phyloP scores from a whole-genome alignment of 1,139 yeast species.

The Yamadazyma jaroonii region DNA sequence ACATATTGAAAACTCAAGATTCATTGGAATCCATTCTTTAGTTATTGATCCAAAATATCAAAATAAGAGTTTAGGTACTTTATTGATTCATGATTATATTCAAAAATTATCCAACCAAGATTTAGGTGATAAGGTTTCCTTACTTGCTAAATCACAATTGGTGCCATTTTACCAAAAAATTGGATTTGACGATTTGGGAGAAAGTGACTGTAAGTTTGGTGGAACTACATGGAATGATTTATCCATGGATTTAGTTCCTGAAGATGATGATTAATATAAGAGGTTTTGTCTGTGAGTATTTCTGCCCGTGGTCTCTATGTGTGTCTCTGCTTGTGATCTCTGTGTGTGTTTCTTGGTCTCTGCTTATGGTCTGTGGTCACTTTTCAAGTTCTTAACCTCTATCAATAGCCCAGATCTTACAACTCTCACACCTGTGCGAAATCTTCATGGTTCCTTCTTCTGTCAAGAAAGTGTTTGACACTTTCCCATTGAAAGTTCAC shows the following conservation, averaged over 20 bases:
- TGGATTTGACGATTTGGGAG: conserved; percentile 70
- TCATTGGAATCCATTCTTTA: conserved; percentile 80
- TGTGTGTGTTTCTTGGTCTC: too few species aligned
- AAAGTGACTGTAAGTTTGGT: conserved; percentile 57
- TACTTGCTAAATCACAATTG: conserved; percentile 69
- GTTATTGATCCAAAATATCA: conserved; percentile 78
- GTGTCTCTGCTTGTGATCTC: too few species aligned
- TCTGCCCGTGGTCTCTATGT: too few species aligned
- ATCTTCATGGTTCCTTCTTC: conserved; percentile 32
- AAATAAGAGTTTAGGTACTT: conserved; percentile 77
- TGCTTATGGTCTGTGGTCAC: neutral
- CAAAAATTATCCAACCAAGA: conserved; percentile 88
- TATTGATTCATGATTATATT: conserved; percentile 82
- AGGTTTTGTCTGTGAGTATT: too few species aligned
- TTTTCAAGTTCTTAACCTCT: too few species aligned
- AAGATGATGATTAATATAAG: conserved; percentile 38
- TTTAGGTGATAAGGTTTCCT: conserved; percentile 73
- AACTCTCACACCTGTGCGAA: too few species aligned
- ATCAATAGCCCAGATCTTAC: too few species aligned
- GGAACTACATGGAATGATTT: conserved; percentile 67
- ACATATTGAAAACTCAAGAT: conserved; percentile 71
- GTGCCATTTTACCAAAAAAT: conserved; percentile 75
- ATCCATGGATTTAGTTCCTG: conserved; percentile 59
- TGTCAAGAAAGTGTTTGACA: conserved; percentile 43
- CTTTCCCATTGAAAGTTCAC: conserved; percentile 44